Evolutionary conservation across 345 rosid species (phyloP).

Genomic region (Physaria fendleri): DNA sequence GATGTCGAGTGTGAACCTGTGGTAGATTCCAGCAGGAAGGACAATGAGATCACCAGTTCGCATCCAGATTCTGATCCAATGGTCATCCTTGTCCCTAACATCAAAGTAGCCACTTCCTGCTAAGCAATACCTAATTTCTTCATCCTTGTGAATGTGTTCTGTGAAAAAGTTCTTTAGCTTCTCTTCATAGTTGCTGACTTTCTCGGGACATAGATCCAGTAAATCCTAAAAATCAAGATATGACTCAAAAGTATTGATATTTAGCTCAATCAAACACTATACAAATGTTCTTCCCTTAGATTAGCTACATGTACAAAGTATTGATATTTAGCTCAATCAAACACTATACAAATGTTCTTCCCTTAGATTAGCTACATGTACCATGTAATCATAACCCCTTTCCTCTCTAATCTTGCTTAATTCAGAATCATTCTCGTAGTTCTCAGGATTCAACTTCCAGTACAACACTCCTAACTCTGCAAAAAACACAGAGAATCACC

Average conservation of each 20-base stretch:
- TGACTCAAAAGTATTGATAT: no score
- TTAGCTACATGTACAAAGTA: no score
- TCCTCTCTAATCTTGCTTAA: constrained; percentile 56
- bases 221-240: constrained; percentile 70
- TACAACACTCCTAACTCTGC: constrained; percentile 71
- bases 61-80: constrained; percentile 75
- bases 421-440: constrained; percentile 68
- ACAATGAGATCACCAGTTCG: constrained; percentile 73
- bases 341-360: no score
- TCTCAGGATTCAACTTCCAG: constrained; percentile 69
- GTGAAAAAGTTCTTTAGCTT: constrained; percentile 80
- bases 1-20: constrained; percentile 82
- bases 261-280: no score
- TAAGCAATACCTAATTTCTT: constrained; percentile 84
- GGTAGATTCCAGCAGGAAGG: constrained; percentile 82
- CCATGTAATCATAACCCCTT: constrained; percentile 90
- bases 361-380: no score
- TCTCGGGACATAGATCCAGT: constrained; percentile 78
- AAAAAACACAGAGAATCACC: background rate
- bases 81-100: constrained; percentile 67
- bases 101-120: constrained; percentile 87
- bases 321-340: no score
- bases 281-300: no score
- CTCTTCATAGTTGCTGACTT: constrained; percentile 75
- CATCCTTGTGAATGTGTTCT: constrained; percentile 83